Evolutionary conservation across 805 yeast genomes (phyloP), one percentile per base, ranked within the genome.

Genomic region (Yamadazyma ubonensis): DNA sequence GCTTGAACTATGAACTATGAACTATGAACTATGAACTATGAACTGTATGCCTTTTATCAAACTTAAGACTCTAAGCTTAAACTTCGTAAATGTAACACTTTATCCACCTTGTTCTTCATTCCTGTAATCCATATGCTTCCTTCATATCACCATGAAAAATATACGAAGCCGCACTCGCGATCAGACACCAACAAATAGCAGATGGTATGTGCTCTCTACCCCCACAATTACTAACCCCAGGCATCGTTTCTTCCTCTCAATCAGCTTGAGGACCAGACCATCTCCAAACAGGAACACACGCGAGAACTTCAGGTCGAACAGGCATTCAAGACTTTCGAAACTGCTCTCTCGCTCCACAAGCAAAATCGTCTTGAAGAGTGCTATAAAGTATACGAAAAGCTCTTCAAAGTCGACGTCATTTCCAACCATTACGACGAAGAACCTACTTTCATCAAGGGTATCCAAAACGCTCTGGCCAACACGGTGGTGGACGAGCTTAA

Each of bases 281-380:
- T 62, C 14, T 67, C 77, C 25, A 84, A 83, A 23, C 96, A 90
- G 48, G 91, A 88, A 48, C 96, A 89, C 53, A 84, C 97, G 1
- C 70, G 96, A 34, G 99, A 93, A 57, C 67, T 91, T 17, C 97
- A 91, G 63, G 74, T 81, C 15, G 98, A 93, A 58, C 86, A 85
- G 54, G 93, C 96, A 3, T 83, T 84, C 57, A 79, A 78, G 49
- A 62, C 81, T 9, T 88, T 84, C 55, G 87, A 87, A 51, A 61
- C 63, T 15, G 96, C 96, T 0, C 65, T 93, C 31, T 58, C 62
- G 7, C 63, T 64, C 7, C 91, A 93, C 49, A 78, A 80, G 46
- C 58, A 64, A 1, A 61, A 64, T 2, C 54, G 75, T 2, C 73
- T 70, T 44, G 60, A 59, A 0, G 69, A 63, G 3, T 83, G 97